phyloP scores from a whole-genome alignment of 2,329 filamentous ascomycete species.

The Aurifilum marmelostoma region DNA sequence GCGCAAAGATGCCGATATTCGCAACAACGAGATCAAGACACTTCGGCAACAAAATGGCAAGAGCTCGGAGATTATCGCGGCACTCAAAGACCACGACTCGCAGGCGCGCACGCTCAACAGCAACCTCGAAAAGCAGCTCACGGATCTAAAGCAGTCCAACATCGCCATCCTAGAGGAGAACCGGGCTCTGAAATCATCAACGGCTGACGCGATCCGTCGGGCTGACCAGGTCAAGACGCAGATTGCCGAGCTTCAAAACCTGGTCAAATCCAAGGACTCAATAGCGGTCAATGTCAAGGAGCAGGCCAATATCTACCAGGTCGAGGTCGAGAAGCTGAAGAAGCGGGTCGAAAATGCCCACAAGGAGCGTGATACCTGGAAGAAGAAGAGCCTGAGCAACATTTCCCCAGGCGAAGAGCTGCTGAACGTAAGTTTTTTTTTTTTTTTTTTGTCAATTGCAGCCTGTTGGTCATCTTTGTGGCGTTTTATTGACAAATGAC shows the following conservation, averaged over 20 bases:
- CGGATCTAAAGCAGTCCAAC: constrained; percentile 80
- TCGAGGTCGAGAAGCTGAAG: constrained; percentile 79
- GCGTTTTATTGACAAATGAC: constrained; percentile 39
- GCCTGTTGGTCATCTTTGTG: neutral
- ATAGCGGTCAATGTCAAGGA: constrained; percentile 55
- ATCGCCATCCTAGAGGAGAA: constrained; percentile 71
- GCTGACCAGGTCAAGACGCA: constrained; percentile 76
- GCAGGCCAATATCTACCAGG: constrained; percentile 64
- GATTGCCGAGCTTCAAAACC: constrained; percentile 72
- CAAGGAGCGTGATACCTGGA: constrained; percentile 85
- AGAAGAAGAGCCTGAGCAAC: constrained; percentile 78
- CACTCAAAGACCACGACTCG: constrained; percentile 87
- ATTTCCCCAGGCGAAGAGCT: constrained; percentile 82
- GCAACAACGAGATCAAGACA: constrained; percentile 77
- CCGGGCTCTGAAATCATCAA: constrained; percentile 73
- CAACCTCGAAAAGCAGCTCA: constrained; percentile 89
- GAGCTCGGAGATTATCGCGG: constrained; percentile 89
- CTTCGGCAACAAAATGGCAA: constrained; percentile 83
- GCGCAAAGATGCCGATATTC: constrained; percentile 89
- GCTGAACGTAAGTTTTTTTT: constrained; percentile 70
- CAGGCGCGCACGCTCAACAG: constrained; percentile 74
- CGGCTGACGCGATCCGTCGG: constrained; percentile 69
- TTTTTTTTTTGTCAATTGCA: neutral
- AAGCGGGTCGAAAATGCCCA: constrained; percentile 76
- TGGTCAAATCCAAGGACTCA: constrained; percentile 77